Base-by-base conservation (phyloP, 192 early-diverging fungal genomes). In the Phlyctochytrium planicorne region DNA sequence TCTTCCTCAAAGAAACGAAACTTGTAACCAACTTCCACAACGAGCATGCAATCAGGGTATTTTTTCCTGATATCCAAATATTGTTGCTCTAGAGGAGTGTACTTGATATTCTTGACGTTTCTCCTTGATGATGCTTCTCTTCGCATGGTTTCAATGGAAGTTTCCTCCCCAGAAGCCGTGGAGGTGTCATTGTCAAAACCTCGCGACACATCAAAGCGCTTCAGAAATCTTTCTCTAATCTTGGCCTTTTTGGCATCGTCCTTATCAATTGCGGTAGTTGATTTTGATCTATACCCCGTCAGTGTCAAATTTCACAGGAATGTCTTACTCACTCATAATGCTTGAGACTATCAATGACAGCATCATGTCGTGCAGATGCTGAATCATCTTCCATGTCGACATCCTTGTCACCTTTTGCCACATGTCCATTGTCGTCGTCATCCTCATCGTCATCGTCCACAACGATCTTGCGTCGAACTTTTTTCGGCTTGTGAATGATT, bases 1-100 rank as follows among this genome's bases (percentile, higher is more conserved):
- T 96, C 94, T 30, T 93, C 87, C 36, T 84, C 92, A 83, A 97
- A 97, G 62, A 97, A 94, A 14, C 91, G 80, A 75, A 80, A 97
- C 77, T 93, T 93, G 83, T 97, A 95, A n/a, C 94, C 94, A 12
- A 97, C 94, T 71, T 97, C 94, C 2, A 97, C 87, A 0, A 88
- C 84, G 35, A 97, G 81, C 20, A 97, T 62, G 30, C 83, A 81
- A 66, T 87, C 89, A 0, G 91, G 89, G 71, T 94, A 72, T 53
- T 82, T 65, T 17, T 73, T 69, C 70, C 91, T 93, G 31, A 93
- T 78, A 12, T 91, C 89, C 23, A 92, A 73, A 59, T 88, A 89
- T 67, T 97, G 94, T 25, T 78, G 62, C 71, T 97, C 94, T 27
- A 97, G 78, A 17, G 94, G 93, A 14, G 93, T 96, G 62, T 75